Evolutionary conservation across 2,329 filamentous ascomycete genomes (phyloP), one percentile per base, ranked within the genome.

Genomic region (Onygenales sp.): DNA sequence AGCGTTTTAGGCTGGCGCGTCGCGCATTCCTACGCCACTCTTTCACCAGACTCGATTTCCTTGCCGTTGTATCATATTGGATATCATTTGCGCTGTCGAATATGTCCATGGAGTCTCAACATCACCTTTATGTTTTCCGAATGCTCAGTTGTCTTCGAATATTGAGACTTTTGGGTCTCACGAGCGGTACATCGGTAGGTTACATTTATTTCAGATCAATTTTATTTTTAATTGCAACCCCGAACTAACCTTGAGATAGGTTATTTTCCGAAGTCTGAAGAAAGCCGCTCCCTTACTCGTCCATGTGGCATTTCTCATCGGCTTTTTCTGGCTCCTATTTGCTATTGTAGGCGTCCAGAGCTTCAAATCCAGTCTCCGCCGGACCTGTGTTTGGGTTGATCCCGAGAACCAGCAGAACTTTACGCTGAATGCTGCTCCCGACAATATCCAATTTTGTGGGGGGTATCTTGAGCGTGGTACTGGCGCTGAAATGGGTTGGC

Each of bases 121-220:
- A 83, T 51, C 88, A 94, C 64, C 69, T 97, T 6, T 95, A 90
- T 62, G 80, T 97, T 6, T 98, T 98, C 69, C 85, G 88, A 53
- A 98, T 98, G 94, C 77, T 98, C 55, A 95, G 91, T 65, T 96
- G 90, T 70, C 77, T 98, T 58, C 87, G 94, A 44, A 96, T 98
- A 58, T 73, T 98, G 58, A 83, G 93, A 56, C 78, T 98, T n/a
- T 76, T 98, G 17, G 86, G 88, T 49, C 80, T 98, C 50, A 98
- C 93, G 1, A 91, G 90, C 61, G 93, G 93, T 61, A 98, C 94
- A 53, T 87, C 91, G 51, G 87, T 90, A 77, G 76, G 84, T 73
- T 45, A 31, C 32, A 47, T 53, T 32, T 7, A 52, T 42, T 6
- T 42, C 10, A 6, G 36, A 9, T 31, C 21, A 32, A 47, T 2